Conservation (phyloP, 176 grass and related monocot genomes). For the Eleusine coracana region DNA sequence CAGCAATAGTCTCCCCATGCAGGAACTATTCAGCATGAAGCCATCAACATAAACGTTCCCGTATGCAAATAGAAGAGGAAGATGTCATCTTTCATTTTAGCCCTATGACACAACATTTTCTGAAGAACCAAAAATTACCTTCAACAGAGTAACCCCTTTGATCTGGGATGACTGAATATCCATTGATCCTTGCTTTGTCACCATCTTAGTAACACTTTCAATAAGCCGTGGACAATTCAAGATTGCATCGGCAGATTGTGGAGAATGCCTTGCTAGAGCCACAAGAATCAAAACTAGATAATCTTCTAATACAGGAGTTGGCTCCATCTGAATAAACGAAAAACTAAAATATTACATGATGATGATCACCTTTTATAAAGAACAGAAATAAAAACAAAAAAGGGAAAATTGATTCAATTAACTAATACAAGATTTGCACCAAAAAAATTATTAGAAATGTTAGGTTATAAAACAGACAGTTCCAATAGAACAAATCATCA, state of each 20-base stretch:
- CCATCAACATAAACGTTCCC: not conserved
- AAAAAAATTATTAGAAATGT: not conserved
- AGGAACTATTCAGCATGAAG: constrained; percentile 12
- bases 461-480: constrained; percentile 5
- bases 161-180: constrained; percentile 62
- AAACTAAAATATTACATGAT: constrained; percentile 30
- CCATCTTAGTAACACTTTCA: constrained; percentile 69
- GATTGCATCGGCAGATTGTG: constrained; percentile 81
- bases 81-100: constrained; percentile 24
- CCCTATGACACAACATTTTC: not conserved
- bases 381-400: constrained; percentile 20
- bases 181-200: constrained; percentile 57
- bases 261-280: constrained; percentile 88
- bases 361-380: not conserved
- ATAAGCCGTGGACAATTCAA: constrained; percentile 75
- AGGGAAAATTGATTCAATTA: constrained; percentile 1
- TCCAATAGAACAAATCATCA: not conserved
- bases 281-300: constrained; percentile 81
- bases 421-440: constrained; percentile 3
- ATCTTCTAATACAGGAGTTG: constrained; percentile 69
- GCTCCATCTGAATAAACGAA: constrained; percentile 78
- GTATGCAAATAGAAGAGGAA: constrained; percentile 4
- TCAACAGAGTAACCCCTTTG: constrained; percentile 75
- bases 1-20: constrained; percentile 10
- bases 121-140: constrained; percentile 55